phyloP scores from a whole-genome alignment of 116 monocot genomes.

The Iris pallida region DNA sequence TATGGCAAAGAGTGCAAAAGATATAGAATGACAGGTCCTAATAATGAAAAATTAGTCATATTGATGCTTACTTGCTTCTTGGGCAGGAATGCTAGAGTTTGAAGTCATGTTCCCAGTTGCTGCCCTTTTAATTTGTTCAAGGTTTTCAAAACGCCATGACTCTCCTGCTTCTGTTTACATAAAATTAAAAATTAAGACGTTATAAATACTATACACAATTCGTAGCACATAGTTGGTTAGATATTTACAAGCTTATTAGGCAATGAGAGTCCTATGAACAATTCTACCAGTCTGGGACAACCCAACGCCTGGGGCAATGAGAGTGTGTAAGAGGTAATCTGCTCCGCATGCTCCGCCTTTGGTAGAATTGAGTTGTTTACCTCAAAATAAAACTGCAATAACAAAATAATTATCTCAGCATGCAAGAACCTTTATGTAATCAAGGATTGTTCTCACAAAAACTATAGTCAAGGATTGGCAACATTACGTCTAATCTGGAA shows the following conservation, averaged over 20 bases:
- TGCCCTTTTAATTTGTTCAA: slow-evolving; percentile 37
- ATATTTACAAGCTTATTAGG: not conserved
- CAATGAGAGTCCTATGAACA: not conserved
- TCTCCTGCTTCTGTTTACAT: slow-evolving; percentile 55
- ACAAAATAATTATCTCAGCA: no score
- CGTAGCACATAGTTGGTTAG: not conserved
- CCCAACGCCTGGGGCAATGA: no score
- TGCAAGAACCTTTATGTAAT: no score
- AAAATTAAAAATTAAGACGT: not conserved
- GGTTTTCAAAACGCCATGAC: slow-evolving; percentile 62
- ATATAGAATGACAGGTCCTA: not conserved
- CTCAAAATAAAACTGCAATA: no score
- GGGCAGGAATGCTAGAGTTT: slow-evolving; percentile 20
- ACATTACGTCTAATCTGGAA: no score
- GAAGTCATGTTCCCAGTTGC: slow-evolving; percentile 19
- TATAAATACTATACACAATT: not conserved
- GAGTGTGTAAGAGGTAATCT: no score
- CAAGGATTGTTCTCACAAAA: no score
- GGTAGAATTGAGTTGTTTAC: no score
- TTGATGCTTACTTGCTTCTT: slow-evolving; percentile 52
- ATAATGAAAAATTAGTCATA: no score
- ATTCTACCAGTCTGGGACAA: no score
- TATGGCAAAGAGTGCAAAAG: not conserved
- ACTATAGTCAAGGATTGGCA: no score
- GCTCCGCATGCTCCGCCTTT: no score